Base-by-base conservation (phyloP, 2,329 filamentous ascomycete species). In the Trichoderma atrobrunneum region DNA sequence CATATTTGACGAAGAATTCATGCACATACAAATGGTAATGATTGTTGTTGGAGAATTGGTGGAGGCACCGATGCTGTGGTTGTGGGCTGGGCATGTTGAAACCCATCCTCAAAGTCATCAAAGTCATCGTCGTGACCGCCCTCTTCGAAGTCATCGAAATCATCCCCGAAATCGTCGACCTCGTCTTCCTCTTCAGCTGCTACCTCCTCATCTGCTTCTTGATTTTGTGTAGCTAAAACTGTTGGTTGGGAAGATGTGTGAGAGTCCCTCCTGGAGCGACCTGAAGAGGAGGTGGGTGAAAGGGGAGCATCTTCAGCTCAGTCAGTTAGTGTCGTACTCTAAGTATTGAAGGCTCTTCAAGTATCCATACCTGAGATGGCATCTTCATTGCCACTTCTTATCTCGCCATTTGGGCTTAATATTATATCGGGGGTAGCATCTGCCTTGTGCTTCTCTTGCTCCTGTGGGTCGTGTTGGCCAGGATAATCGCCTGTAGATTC, bases 61-160 rank as follows among this genome's bases (percentile, higher is more conserved):
- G 81, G 78, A 74, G 81, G 75, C 32, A 78, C 75, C 56, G 79
- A 73, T 59, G 78, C 78, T 32, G 79, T 76, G 61, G 77, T 76
- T 30, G 76, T 74, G 24, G 77, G 73, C 43, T 78, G 73, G 71
- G 87, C 80, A 79, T 89, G 84, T 77, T 93, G 87, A 78, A 93
- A 93, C 48, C 86, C 90, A 75, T 91, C 92, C 78, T 92, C 90
- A 81, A 93, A 94, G 77, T 93, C 91, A 77, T 89, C 89, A 82
- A 91, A 91, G 77, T 87, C 87, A 30, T 84, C 85, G 60, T 84
- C 84, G 8, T 83, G 85, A 75, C 85, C 85, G 71, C 85, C 88
- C 77, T 90, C 88, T 76, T 89, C 87, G 75, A 90, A 90, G 74
- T 89, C 88, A 78, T 90, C 88, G 80, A 88, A 87, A 21, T 60